These are phyloP conservation scores for Eragrostis nindensis DNA, from an alignment of 176 grass and related monocot genomes.

Conservation along the genomic window DNA sequence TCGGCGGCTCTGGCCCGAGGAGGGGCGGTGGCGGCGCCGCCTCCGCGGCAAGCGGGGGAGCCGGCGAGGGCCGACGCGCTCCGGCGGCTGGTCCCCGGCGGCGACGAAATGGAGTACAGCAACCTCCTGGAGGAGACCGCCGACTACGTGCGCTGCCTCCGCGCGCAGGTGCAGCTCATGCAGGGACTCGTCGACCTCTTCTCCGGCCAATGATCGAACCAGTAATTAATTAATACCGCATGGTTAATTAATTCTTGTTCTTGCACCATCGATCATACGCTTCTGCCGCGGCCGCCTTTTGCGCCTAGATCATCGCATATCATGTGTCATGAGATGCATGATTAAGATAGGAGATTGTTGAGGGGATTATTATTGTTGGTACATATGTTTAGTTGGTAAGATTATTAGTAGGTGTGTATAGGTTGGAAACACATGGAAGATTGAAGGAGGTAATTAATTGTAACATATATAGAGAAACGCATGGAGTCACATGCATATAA, in stretches of 20 bases:
- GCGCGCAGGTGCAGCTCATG: slow-evolving; percentile 89
- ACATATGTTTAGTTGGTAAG: slow-evolving; percentile 40
- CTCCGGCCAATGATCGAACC: slow-evolving; percentile 55
- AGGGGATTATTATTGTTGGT: slow-evolving; percentile 26
- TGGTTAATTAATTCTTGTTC: slow-evolving; percentile 50
- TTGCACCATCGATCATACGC: slow-evolving; percentile 37
- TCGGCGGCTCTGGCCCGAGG: background rate
- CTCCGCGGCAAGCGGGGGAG: slow-evolving; percentile 37
- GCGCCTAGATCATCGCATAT: slow-evolving; percentile 23
- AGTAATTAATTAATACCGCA: slow-evolving; percentile 44
- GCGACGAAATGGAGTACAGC: slow-evolving; percentile 72
- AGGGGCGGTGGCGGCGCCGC: background rate
- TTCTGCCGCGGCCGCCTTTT: background rate
- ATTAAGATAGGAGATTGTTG: slow-evolving; percentile 34
- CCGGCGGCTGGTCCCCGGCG: slow-evolving; percentile 74
- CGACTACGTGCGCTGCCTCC: slow-evolving; percentile 71
- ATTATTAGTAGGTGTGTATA: slow-evolving; percentile 62
- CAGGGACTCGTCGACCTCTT: slow-evolving; percentile 71
- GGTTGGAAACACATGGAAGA: slow-evolving; percentile 28
- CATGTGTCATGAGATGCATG: slow-evolving; percentile 25
- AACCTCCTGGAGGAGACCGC: slow-evolving; percentile 90
- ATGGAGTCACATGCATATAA: slow-evolving; percentile 30
- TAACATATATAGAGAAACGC: slow-evolving; percentile 52
- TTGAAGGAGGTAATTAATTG: slow-evolving; percentile 59
- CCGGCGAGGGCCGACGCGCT: slow-evolving; percentile 58